These are phyloP conservation scores for Rhodotorula kratochvilovae DNA, from an alignment of 768 basidiomycete species.

Conservation along the genomic window DNA sequence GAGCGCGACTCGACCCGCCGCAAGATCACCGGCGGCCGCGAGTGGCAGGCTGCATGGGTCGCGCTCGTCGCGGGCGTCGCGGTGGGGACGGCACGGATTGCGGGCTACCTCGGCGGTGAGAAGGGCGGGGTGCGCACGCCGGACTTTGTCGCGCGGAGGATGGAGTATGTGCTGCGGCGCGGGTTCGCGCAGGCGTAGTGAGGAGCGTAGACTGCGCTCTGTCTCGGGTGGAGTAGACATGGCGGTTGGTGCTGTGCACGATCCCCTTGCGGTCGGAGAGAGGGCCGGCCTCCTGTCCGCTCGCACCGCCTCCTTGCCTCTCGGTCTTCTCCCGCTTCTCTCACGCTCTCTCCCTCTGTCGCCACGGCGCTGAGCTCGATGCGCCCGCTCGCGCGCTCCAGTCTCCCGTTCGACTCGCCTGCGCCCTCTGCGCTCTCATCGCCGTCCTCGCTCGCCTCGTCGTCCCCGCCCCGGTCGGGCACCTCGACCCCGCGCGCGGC, in stretches of 20 bases:
- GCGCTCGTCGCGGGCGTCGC: conserved; percentile 17
- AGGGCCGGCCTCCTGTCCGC: not conserved
- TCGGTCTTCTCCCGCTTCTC: not conserved
- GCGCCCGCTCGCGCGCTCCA: not conserved
- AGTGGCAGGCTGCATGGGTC: conserved; percentile 31
- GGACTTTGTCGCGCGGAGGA: conserved; percentile 12
- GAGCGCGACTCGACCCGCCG: conserved; percentile 1
- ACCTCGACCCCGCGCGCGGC: not conserved
- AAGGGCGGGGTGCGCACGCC: conserved; percentile 9
- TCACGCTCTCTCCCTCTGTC: not conserved
- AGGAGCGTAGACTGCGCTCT: not conserved
- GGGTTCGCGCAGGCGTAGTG: not conserved
- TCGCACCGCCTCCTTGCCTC: not conserved
- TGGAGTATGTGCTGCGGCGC: conserved; percentile 17
- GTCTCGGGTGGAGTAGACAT: too few relatives aligned
- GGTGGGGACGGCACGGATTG: conserved; percentile 37
- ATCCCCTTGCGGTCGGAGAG: not conserved
- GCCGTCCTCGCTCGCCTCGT: not conserved
- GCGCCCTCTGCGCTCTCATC: not conserved
- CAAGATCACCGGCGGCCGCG: conserved; percentile 9
- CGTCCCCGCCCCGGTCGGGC: not conserved
- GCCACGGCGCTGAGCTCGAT: not conserved
- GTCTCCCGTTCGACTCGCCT: not conserved
- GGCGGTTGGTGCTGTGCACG: not conserved
- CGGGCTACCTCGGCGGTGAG: conserved; percentile 24